A percentile compares a stretch with the other conserved stretches of the same genome.
Evolutionary conservation across 1,284 basidiomycete genomes (phyloP).

Genomic region (Moesziomyces parantarcticus): DNA sequence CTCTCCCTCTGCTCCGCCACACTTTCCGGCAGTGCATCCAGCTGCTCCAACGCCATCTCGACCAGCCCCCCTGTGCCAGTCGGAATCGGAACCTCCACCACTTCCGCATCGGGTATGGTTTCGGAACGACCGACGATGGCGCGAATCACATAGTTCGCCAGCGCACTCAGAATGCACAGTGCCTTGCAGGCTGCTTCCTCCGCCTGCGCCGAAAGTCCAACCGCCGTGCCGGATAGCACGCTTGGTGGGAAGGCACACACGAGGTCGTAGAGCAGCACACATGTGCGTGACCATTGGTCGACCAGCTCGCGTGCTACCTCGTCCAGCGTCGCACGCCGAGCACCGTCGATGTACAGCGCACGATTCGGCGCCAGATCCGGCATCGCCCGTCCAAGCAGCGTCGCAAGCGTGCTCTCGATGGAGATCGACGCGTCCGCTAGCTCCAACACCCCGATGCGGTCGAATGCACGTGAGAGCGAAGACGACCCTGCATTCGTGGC

Average conservation of each 20-base stretch:
- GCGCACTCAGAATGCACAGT: slow-evolving; percentile 30
- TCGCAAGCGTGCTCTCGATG: slow-evolving; percentile 14
- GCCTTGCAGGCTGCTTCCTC: slow-evolving; percentile 26
- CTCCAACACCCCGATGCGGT: slow-evolving; percentile 26
- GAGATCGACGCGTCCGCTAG: slow-evolving; percentile 35
- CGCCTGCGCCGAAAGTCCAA: not conserved
- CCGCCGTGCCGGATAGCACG: not conserved
- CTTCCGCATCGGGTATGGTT: slow-evolving; percentile 19
- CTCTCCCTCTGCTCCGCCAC: slow-evolving; percentile 13
- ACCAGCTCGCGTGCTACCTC: slow-evolving; percentile 14
- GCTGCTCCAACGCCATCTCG: slow-evolving; percentile 25
- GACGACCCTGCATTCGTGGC: slow-evolving; percentile 2
- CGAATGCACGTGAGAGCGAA: slow-evolving; percentile 11
- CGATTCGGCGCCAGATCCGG: slow-evolving; percentile 27
- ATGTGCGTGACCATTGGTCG: slow-evolving; percentile 27
- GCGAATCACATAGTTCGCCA: slow-evolving; percentile 37
- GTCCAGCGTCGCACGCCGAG: slow-evolving; percentile 22
- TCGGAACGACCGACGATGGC: slow-evolving; percentile 28
- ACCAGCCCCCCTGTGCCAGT: slow-evolving; percentile 1
- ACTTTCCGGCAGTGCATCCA: slow-evolving; percentile 18
- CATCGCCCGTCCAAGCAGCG: slow-evolving; percentile 14
- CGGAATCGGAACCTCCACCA: slow-evolving; percentile 16
- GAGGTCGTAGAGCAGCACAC: slow-evolving; percentile 18
- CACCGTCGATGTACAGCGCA: slow-evolving; percentile 1
- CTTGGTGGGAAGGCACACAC: slow-evolving; percentile 5